A percentile compares a stretch with the other conserved stretches of the same genome.
These are phyloP conservation scores for Cicer bijugum DNA, from an alignment of 306 rosid species.

Conservation along the genomic window DNA sequence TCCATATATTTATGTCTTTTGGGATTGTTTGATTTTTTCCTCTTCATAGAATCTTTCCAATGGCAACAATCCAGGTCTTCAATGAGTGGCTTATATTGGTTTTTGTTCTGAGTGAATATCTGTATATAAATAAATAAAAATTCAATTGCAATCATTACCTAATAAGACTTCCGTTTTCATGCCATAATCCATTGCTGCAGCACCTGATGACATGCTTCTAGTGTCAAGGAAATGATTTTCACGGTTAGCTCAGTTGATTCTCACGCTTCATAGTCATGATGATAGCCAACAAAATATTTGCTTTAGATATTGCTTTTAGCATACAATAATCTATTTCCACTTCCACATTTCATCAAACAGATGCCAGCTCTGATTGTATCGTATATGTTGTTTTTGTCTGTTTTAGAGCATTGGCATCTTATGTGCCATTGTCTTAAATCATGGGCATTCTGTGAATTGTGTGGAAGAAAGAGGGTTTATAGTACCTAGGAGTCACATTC, in stretches of 20 bases:
- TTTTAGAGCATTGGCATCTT: background rate
- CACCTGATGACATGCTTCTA: background rate
- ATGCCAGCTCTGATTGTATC: background rate
- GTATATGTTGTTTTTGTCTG: background rate
- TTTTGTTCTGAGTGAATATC: background rate
- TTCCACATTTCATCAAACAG: background rate
- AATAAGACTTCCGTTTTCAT: background rate
- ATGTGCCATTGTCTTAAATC: background rate
- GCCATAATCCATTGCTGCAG: background rate
- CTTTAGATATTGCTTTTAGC: no score
- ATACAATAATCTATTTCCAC: background rate
- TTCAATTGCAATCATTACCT: background rate
- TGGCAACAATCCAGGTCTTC: background rate
- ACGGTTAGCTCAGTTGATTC: background rate
- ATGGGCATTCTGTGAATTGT: background rate
- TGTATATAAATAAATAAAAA: background rate
- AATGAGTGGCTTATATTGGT: background rate
- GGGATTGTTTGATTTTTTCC: no score
- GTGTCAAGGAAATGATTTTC: background rate
- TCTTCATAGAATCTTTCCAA: no score
- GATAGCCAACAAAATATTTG: no score
- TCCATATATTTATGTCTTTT: background rate
- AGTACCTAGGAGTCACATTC: background rate
- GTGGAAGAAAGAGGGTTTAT: background rate
- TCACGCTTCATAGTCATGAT: no score